phyloP scores from a whole-genome alignment of 2,329 filamentous ascomycete species.

The Huntiella savannae region DNA sequence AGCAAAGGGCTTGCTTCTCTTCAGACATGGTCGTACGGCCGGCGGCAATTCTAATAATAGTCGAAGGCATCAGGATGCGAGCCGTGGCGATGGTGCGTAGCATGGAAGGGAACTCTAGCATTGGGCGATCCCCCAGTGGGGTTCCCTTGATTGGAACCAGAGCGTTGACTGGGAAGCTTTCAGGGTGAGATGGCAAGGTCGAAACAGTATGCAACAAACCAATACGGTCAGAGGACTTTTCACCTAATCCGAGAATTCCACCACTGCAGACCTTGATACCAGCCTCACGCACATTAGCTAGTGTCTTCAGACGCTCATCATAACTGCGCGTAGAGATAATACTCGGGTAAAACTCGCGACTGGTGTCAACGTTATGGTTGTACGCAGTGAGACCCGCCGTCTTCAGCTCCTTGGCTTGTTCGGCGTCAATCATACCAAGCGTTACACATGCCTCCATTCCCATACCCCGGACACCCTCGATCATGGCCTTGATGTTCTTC shows the following conservation, averaged over 20 bases:
- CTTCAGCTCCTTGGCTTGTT: constrained; percentile 66
- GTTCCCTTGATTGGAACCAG: constrained; percentile 83
- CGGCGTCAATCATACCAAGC: constrained; percentile 71
- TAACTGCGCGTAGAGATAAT: constrained; percentile 75
- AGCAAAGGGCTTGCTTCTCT: constrained; percentile 76
- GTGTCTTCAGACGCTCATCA: constrained; percentile 67
- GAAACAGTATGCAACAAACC: constrained; percentile 69
- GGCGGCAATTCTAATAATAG: constrained; percentile 73
- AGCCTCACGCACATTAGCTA: constrained; percentile 63
- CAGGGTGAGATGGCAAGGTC: constrained; percentile 63
- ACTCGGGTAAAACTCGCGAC: constrained; percentile 69
- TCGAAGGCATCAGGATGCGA: constrained; percentile 61
- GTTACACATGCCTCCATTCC: constrained; percentile 91
- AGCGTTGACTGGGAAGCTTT: constrained; percentile 82
- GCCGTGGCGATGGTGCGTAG: constrained; percentile 72
- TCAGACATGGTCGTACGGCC: constrained; percentile 70
- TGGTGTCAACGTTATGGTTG: constrained; percentile 89
- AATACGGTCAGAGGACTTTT: constrained; percentile 59
- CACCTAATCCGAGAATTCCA: constrained; percentile 71
- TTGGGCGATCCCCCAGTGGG: constrained; percentile 54
- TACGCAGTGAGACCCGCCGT: constrained; percentile 74
- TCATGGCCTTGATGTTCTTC: constrained; percentile 72
- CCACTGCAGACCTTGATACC: constrained; percentile 83
- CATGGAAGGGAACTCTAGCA: constrained; percentile 59
- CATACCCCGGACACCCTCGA: constrained; percentile 58